phyloP scores from a whole-genome alignment of 2,329 filamentous ascomycete genomes.

The Clarireedia sp. region DNA sequence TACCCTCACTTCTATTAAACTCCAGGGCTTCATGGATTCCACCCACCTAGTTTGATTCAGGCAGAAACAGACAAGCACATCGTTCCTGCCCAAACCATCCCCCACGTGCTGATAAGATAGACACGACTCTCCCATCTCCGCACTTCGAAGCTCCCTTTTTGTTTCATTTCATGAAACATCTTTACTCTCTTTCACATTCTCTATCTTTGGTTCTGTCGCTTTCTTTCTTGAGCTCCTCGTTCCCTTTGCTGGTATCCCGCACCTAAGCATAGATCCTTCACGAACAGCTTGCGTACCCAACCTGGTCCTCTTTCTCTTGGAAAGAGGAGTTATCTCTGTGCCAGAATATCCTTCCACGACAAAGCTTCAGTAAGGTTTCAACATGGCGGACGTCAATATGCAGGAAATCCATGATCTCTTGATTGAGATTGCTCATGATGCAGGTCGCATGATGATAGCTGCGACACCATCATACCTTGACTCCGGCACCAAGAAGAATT shows the following conservation, averaged over 20 bases:
- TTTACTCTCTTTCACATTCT: not conserved
- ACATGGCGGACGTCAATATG: constrained; percentile 50
- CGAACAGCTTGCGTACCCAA: too few species aligned
- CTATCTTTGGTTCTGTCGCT: too few species aligned
- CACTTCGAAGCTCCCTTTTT: not conserved
- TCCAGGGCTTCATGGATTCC: too few species aligned
- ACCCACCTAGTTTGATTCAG: too few species aligned
- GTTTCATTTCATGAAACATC: not conserved
- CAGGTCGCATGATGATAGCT: constrained; percentile 55
- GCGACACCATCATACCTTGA: constrained; percentile 52
- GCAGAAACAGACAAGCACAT: not conserved
- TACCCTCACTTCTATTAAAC: too few species aligned
- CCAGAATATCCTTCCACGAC: not conserved
- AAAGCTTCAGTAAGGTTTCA: not conserved
- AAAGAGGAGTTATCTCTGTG: not conserved
- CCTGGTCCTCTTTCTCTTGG: not conserved
- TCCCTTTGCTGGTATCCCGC: too few species aligned
- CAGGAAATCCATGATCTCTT: constrained; percentile 55
- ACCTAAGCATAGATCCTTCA: too few species aligned
- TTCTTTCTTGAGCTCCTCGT: too few species aligned
- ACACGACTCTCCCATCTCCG: not conserved
- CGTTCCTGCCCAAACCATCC: not conserved
- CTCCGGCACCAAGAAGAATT: constrained; percentile 57
- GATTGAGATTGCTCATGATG: constrained; percentile 51
- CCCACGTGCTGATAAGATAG: constrained; percentile 13